These are phyloP conservation scores for Xylaria sp. DNA, from an alignment of 2,329 filamentous ascomycete genomes.

Conservation along the genomic window DNA sequence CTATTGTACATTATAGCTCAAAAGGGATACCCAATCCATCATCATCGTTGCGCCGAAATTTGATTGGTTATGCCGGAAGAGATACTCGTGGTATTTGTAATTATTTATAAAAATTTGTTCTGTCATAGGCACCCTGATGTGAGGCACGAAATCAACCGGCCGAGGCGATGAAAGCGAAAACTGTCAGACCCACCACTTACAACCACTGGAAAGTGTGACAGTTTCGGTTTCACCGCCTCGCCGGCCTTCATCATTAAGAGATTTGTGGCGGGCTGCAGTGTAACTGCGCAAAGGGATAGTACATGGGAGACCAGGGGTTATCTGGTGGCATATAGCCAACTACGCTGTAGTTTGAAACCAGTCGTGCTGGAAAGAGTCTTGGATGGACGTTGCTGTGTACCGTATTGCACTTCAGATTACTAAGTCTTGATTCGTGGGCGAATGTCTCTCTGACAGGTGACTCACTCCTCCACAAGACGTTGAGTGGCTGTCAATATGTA, in stretches of 20 bases:
- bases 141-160: not conserved
- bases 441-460: not conserved
- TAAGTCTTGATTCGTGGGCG: not conserved
- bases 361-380: not conserved
- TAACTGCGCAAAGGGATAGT: constrained; percentile 4
- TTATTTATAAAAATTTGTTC: no score
- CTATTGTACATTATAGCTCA: not conserved
- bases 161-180: no score
- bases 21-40: no score
- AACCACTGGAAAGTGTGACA: no score
- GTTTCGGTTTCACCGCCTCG: no score
- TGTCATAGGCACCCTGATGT: not conserved
- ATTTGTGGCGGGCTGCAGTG: constrained; percentile 14
- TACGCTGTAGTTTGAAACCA: constrained; percentile 3
- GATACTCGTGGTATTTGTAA: not conserved
- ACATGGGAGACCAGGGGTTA: not conserved
- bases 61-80: not conserved
- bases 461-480: not conserved
- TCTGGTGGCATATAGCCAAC: not conserved
- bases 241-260: not conserved
- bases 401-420: not conserved
- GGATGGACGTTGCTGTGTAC: not conserved
- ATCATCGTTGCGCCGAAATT: not conserved
- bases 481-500: constrained; percentile 6
- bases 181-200: no score